These are phyloP conservation scores for Termitomyces sp. DNA, from an alignment of 768 basidiomycete genomes.

Conservation along the genomic window DNA sequence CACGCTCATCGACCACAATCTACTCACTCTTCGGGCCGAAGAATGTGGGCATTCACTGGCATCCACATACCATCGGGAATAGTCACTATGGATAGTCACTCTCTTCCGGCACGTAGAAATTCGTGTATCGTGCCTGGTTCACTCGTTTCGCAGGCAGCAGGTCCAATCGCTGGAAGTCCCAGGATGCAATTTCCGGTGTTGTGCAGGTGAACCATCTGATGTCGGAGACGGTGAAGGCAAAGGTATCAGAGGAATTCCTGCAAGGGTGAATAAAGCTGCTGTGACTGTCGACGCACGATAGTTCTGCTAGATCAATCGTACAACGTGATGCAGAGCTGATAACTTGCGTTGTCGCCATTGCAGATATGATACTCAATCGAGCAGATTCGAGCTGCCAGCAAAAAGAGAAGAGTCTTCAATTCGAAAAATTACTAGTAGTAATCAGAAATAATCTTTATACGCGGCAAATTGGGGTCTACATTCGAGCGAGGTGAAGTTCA, in stretches of 20 bases:
- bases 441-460: not conserved
- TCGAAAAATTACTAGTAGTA: no score
- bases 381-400: not conserved
- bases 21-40: no score
- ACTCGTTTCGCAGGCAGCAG: slow-evolving; percentile 70
- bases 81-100: slow-evolving; percentile 95
- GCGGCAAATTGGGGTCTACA: not conserved
- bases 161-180: slow-evolving; percentile 35
- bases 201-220: no score
- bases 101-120: slow-evolving; percentile 92
- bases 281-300: slow-evolving; percentile 58
- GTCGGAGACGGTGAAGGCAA: no score
- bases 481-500: not conserved
- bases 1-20: no score
- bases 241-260: slow-evolving; percentile 51
- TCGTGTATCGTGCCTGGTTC: slow-evolving; percentile 62
- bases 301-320: slow-evolving; percentile 52
- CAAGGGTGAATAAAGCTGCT: slow-evolving; percentile 51
- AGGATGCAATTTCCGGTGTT: no score
- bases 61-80: slow-evolving; percentile 86
- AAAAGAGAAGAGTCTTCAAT: not conserved
- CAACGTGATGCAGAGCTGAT: slow-evolving; percentile 53
- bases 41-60: no score
- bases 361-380: slow-evolving; percentile 1
- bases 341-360: slow-evolving; percentile 40